These are phyloP conservation scores for Thuja plicata DNA, from an alignment of 83 land plant genomes.

Conservation along the genomic window DNA sequence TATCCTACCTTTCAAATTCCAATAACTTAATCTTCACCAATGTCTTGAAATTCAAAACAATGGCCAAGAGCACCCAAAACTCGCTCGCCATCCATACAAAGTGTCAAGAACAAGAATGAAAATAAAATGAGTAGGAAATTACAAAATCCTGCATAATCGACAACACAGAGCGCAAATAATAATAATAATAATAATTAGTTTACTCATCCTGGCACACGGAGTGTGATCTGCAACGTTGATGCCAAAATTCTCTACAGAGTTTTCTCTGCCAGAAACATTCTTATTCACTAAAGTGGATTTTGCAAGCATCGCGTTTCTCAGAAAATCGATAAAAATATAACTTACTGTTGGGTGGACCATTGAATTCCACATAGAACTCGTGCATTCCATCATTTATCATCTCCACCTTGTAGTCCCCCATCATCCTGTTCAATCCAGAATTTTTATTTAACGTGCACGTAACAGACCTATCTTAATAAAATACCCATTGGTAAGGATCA, in stretches of 20 bases:
- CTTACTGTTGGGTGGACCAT: slow-evolving; percentile 71
- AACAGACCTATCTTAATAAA: slow-evolving; percentile 7
- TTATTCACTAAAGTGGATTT: too few species aligned
- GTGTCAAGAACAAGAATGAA: not conserved
- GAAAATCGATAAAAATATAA: not conserved
- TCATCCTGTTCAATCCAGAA: slow-evolving; percentile 49
- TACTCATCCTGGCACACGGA: too few species aligned
- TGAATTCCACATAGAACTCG: slow-evolving; percentile 74
- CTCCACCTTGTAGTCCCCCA: slow-evolving; percentile 91
- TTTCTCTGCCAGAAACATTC: too few species aligned
- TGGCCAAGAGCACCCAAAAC: not conserved
- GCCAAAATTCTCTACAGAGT: too few species aligned
- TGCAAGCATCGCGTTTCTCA: too few species aligned
- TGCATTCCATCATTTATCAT: slow-evolving; percentile 77
- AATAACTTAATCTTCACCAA: not conserved
- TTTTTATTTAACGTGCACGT: not conserved
- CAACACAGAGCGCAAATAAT: not conserved
- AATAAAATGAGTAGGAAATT: not conserved
- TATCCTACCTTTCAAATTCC: not conserved
- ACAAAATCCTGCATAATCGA: not conserved
- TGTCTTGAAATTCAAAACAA: not conserved
- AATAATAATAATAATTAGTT: not conserved
- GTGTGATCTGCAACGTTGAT: too few species aligned
- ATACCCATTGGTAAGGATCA: not conserved
- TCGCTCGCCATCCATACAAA: not conserved